Conservation (phyloP, 1,284 basidiomycete genomes). For the Pseudozyma sp. region DNA sequence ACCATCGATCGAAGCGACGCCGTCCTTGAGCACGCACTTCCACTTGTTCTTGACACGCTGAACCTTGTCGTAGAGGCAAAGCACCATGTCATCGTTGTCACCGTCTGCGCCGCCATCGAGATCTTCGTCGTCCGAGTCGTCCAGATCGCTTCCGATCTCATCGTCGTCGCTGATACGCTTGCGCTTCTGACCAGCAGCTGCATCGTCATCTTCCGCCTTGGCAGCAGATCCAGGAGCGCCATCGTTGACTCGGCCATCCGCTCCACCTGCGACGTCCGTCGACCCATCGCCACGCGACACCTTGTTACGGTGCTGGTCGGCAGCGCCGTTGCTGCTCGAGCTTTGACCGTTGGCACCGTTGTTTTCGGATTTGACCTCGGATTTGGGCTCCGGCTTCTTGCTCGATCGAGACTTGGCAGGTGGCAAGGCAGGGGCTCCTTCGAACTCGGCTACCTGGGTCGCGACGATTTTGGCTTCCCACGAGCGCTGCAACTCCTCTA, state of each 20-base stretch:
- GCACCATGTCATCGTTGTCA: conserved; percentile 83
- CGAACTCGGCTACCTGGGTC: conserved; percentile 93
- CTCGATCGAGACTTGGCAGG: conserved; percentile 46
- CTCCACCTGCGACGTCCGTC: conserved; percentile 28
- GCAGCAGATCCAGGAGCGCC: conserved; percentile 3
- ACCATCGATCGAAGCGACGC: conserved; percentile 96
- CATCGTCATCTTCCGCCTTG: conserved; percentile 28
- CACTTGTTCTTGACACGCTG: conserved; percentile 99
- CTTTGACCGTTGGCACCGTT: conserved; percentile 13
- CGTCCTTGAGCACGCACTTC: conserved; percentile 99
- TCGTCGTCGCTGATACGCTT: conserved; percentile 74
- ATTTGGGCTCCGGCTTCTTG: conserved; percentile 39
- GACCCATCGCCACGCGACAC: conserved; percentile 37
- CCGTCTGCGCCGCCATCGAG: conserved; percentile 72
- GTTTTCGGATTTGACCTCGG: conserved; percentile 39
- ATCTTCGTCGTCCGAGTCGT: conserved; percentile 82
- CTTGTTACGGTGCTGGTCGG: conserved; percentile 43
- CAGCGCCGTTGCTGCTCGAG: conserved; percentile 19
- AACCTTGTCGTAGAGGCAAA: conserved; percentile 99
- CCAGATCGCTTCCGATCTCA: conserved; percentile 93
- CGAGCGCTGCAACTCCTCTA: conserved; percentile 89
- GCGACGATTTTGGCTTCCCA: conserved; percentile 93
- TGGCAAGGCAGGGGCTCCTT: conserved; percentile 71
- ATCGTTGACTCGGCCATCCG: conserved; percentile 4
- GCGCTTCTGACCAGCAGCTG: conserved; percentile 51